These are phyloP conservation scores for Aureobasidium vineae DNA, from an alignment of 2,329 filamentous ascomycete species.

Conservation along the genomic window DNA sequence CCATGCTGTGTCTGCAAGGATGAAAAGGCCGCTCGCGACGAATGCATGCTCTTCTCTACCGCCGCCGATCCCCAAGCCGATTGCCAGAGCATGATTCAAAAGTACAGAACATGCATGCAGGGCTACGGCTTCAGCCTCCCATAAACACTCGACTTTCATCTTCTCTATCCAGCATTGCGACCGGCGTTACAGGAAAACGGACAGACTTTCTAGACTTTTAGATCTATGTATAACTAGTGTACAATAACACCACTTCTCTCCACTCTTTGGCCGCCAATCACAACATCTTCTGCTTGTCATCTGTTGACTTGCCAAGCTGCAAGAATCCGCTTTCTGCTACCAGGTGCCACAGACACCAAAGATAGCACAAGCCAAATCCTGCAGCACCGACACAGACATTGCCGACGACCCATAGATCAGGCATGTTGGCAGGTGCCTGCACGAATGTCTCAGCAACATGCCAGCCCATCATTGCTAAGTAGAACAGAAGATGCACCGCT, in stretches of 20 bases:
- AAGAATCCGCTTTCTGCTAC: constrained; percentile 57
- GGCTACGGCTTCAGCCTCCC: constrained; percentile 78
- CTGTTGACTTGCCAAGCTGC: constrained; percentile 26
- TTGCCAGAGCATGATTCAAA: constrained; percentile 76
- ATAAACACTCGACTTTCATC: not conserved
- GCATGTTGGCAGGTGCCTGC: constrained; percentile 69
- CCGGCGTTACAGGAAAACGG: constrained; percentile 8
- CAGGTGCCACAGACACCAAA: constrained; percentile 82
- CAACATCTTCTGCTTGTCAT: constrained; percentile 39
- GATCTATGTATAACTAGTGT: constrained; percentile 20
- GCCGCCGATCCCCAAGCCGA: constrained; percentile 77
- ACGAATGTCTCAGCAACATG: constrained; percentile 72
- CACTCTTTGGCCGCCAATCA: not conserved
- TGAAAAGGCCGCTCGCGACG: constrained; percentile 87
- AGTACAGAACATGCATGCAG: constrained; percentile 90
- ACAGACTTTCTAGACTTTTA: not conserved
- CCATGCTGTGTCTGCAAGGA: constrained; percentile 98
- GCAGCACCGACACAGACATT: constrained; percentile 84
- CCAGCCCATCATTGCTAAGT: constrained; percentile 74
- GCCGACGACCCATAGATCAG: constrained; percentile 89
- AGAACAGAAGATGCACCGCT: constrained; percentile 72
- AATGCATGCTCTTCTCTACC: constrained; percentile 98
- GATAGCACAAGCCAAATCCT: constrained; percentile 82
- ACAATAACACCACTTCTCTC: constrained; percentile 22
- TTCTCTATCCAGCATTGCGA: constrained; percentile 21